Evolutionary conservation across 208 protist species (phyloP).

Genomic region (Naegleria fowleri): DNA sequence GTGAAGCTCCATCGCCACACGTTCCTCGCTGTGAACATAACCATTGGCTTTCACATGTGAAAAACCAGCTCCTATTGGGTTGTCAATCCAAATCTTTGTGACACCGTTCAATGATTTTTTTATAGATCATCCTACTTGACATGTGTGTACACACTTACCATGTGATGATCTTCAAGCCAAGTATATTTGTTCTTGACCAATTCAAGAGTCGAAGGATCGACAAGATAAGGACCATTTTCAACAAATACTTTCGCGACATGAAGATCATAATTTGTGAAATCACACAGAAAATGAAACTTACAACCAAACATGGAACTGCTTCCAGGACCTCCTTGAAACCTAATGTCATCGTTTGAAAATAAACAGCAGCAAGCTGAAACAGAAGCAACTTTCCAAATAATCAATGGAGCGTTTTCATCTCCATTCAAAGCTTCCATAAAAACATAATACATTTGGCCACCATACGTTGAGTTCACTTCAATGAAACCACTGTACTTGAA

Average conservation of each 20-base stretch:
- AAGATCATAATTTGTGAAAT: too few species aligned
- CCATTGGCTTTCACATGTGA: slow-evolving; percentile 49
- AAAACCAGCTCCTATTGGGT: slow-evolving; percentile 78
- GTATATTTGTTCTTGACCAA: slow-evolving; percentile 30
- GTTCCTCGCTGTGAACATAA: slow-evolving; percentile 61
- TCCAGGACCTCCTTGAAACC: slow-evolving; percentile 81
- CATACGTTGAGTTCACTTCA: neutral
- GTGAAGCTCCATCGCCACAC: slow-evolving; percentile 76
- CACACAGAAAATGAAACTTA: too few species aligned
- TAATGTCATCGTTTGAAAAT: slow-evolving; percentile 62
- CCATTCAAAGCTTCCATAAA: neutral
- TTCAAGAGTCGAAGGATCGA: slow-evolving; percentile 45
- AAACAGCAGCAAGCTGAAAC: too few species aligned
- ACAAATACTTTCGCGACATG: slow-evolving; percentile 31
- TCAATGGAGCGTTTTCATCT: neutral
- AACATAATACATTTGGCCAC: neutral
- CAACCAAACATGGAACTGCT: slow-evolving; percentile 50
- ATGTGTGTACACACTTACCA: slow-evolving; percentile 53
- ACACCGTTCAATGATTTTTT: neutral
- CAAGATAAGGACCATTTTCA: slow-evolving; percentile 70
- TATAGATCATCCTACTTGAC: too few species aligned
- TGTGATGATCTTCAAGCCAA: slow-evolving; percentile 71
- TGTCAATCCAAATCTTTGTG: slow-evolving; percentile 54
- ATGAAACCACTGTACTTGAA: slow-evolving; percentile 6
- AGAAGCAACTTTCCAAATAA: neutral